Evolutionary conservation across 2,329 filamentous ascomycete species (phyloP).

Genomic region (Pseudogymnoascus sp.): DNA sequence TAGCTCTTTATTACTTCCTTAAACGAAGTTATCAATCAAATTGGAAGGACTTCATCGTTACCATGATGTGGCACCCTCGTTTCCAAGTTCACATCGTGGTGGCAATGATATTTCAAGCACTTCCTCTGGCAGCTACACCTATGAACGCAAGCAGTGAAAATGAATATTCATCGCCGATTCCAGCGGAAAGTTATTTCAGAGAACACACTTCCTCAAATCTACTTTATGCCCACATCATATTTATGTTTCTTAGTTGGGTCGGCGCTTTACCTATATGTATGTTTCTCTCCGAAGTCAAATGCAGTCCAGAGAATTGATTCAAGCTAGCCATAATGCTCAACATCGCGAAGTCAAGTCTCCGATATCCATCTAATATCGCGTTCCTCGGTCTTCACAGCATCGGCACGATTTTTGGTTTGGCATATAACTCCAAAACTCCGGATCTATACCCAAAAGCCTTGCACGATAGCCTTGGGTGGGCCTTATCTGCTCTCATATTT

Average conservation of each 20-base stretch:
- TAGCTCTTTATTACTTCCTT: conserved; percentile 9
- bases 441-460: not conserved
- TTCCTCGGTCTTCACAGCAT: conserved; percentile 9
- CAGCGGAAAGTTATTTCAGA: conserved; percentile 13
- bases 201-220: conserved; percentile 10
- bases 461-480: conserved; percentile 5
- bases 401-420: not conserved
- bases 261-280: conserved; percentile 10
- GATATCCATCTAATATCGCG: conserved; percentile 7
- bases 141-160: conserved; percentile 10
- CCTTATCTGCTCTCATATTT: conserved; percentile 4
- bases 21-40: conserved; percentile 8
- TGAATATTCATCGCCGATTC: conserved; percentile 10
- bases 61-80: conserved; percentile 11
- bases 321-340: conserved; percentile 9
- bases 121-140: conserved; percentile 10
- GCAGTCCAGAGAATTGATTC: not conserved
- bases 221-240: conserved; percentile 10
- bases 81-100: conserved; percentile 7
- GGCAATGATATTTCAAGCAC: conserved; percentile 11
- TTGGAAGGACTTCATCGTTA: conserved; percentile 1
- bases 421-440: conserved; percentile 8
- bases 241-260: conserved; percentile 11
- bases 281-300: conserved; percentile 10
- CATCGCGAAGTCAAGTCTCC: conserved; percentile 10